These are phyloP conservation scores for Sclerotinia trifoliorum DNA, from an alignment of 2,329 filamentous ascomycete species.

Conservation along the genomic window DNA sequence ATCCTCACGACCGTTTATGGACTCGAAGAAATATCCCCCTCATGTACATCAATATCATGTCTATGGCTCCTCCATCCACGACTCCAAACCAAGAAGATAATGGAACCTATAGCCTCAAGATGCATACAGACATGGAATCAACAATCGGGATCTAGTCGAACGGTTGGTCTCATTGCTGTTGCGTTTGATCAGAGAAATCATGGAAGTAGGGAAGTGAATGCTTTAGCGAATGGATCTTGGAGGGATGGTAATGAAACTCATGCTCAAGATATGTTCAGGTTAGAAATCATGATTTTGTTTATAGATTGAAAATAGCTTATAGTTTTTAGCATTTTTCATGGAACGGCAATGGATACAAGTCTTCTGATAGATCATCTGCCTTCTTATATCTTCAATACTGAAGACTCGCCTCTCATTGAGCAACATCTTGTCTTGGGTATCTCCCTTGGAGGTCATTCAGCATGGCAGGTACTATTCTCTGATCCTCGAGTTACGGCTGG, in stretches of 20 bases:
- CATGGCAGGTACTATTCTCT: constrained; percentile 78
- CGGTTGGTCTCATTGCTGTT: constrained; percentile 67
- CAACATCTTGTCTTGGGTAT: constrained; percentile 77
- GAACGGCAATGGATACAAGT: constrained; percentile 71
- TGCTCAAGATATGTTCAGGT: constrained; percentile 83
- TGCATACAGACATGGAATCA: constrained; percentile 68
- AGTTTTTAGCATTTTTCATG: constrained; percentile 58
- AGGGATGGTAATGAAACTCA: constrained; percentile 69
- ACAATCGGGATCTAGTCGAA: constrained; percentile 34
- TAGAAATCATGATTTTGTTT: neutral
- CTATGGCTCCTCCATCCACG: constrained; percentile 93
- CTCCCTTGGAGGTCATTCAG: constrained; percentile 81
- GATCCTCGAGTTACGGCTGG: constrained; percentile 78
- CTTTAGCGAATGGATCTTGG: constrained; percentile 74
- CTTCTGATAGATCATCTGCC: constrained; percentile 74
- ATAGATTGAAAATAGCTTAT: neutral
- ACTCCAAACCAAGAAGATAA: constrained; percentile 65
- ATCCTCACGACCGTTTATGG: constrained; percentile 80
- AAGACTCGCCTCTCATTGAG: constrained; percentile 47
- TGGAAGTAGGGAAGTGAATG: constrained; percentile 67
- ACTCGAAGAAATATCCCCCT: constrained; percentile 64
- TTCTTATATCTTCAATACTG: constrained; percentile 66
- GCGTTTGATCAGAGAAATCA: constrained; percentile 94
- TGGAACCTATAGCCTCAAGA: constrained; percentile 71
- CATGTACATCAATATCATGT: constrained; percentile 61